Evolutionary conservation across 1,284 basidiomycete species (phyloP), one percentile per base, ranked within the genome.

Genomic region (Ceratobasidium sp.): DNA sequence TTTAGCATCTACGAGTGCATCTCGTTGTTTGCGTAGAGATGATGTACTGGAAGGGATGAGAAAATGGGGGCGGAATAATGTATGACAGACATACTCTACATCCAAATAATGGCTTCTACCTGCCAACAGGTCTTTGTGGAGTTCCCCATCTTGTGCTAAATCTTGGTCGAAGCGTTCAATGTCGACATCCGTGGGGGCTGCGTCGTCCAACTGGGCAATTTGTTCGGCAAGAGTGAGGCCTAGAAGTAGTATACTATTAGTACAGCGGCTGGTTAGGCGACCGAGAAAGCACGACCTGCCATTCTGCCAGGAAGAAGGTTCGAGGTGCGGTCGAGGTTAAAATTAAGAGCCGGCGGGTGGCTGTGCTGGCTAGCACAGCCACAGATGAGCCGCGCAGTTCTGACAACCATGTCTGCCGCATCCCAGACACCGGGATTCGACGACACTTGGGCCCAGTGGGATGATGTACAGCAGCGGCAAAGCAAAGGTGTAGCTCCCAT

Each of bases 41-140:
- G 92, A 94, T 12, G 87, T 87, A 1, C 93, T 94, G 72, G 39
- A 70, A 61, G 39, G 45, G 48, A 46, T 74, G 65, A 57, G 64
- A 34, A 52, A 34, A 61, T 43, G 30, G 45, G 46, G 62, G 10
- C n/a, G 28, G 18, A 71, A 70, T 46, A 52, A 1, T 57, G 36
- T 32, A 12, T 16, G 12, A 21, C 16, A 12, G 16, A 82, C 87
- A 76, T 79, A 94, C 92, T 91, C 92, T 55, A 95, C 92, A 77
- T 92, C 88, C 50, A 93, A 77, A 79, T 96, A 96, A 80, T 96
- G 94, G 76, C 89, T 89, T 76, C 89, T 84, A 0, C 85, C 86
- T 28, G 83, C 85, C 39, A 76, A 76, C 9, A 75, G 53, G 36
- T 76, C 75, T n/a, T 61, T 41, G 28, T 74, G 75, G 23, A 76